Conservation (phyloP, 208 protist genomes). For the Acanthamoeba lenticulata region DNA sequence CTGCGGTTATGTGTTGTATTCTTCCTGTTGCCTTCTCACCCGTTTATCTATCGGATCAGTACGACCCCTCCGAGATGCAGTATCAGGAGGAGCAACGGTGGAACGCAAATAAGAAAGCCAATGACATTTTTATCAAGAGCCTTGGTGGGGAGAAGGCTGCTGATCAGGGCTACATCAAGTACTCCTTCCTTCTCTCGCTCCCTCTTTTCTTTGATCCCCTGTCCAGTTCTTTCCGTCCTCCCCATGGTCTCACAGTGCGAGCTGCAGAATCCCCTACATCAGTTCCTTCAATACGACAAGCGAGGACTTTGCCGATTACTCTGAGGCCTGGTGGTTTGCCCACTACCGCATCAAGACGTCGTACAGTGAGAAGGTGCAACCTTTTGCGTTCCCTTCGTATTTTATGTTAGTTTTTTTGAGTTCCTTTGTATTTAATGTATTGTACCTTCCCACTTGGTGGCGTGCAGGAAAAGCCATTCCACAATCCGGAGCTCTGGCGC, state of each 20-base stretch:
- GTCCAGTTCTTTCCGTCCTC: too few species aligned
- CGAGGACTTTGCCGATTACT: not conserved
- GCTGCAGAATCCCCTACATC: not conserved
- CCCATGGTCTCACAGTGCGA: not conserved
- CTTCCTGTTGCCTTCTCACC: not conserved
- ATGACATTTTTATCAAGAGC: not conserved
- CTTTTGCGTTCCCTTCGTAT: too few species aligned
- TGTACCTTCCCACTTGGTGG: not conserved
- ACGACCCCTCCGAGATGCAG: too few species aligned
- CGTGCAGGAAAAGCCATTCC: not conserved
- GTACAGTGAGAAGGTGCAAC: not conserved
- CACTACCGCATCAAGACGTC: not conserved
- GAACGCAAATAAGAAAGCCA: not conserved
- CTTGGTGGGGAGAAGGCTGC: not conserved
- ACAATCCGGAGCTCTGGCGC: slow-evolving; percentile 10
- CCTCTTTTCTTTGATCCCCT: not conserved
- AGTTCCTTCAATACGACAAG: not conserved
- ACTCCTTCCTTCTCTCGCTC: not conserved
- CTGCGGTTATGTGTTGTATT: too few species aligned
- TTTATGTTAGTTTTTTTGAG: not conserved
- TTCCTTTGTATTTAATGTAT: not conserved
- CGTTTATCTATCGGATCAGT: too few species aligned
- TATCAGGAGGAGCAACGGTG: not conserved
- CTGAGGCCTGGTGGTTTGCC: not conserved
- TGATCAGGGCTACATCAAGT: not conserved